These are phyloP conservation scores for Alternaria dauci DNA, from an alignment of 2,329 filamentous ascomycete species.

Conservation along the genomic window DNA sequence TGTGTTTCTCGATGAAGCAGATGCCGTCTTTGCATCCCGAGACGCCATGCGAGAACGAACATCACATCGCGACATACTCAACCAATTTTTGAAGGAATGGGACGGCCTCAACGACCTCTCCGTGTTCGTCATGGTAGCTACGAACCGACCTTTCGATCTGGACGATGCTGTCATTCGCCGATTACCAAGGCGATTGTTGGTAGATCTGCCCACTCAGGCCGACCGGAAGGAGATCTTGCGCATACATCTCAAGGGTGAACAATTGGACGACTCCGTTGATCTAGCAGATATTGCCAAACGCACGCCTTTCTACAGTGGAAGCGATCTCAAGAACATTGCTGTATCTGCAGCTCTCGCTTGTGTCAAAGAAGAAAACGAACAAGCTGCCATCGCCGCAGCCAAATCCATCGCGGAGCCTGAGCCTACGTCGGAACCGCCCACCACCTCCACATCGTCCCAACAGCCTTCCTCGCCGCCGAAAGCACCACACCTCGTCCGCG, in stretches of 20 bases:
- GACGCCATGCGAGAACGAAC: conserved; percentile 70
- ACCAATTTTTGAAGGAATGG: conserved; percentile 97
- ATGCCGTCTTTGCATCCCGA: conserved; percentile 86
- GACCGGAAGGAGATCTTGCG: conserved; percentile 74
- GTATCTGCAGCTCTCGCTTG: conserved; percentile 82
- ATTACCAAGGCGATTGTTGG: conserved; percentile 74
- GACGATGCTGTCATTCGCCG: conserved; percentile 86
- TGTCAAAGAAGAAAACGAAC: conserved; percentile 74
- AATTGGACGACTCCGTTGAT: conserved; percentile 67
- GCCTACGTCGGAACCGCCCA: neutral
- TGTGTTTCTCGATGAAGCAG: conserved; percentile 96
- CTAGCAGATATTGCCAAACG: conserved; percentile 69
- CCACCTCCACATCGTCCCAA: conserved; percentile 6
- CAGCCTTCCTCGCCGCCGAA: conserved; percentile 20
- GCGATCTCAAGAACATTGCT: conserved; percentile 82
- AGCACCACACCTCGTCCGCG: conserved; percentile 45
- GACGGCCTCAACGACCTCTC: conserved; percentile 85
- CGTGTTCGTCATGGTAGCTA: conserved; percentile 98
- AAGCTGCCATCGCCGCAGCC: conserved; percentile 40
- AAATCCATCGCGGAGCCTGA: conserved; percentile 21
- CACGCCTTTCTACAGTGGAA: conserved; percentile 82
- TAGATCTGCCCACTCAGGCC: conserved; percentile 73
- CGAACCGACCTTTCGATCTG: conserved; percentile 92
- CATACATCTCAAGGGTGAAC: conserved; percentile 75
- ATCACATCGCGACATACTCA: conserved; percentile 87